phyloP scores from a whole-genome alignment of 345 rosid species.

The Eucalyptus brandiana region DNA sequence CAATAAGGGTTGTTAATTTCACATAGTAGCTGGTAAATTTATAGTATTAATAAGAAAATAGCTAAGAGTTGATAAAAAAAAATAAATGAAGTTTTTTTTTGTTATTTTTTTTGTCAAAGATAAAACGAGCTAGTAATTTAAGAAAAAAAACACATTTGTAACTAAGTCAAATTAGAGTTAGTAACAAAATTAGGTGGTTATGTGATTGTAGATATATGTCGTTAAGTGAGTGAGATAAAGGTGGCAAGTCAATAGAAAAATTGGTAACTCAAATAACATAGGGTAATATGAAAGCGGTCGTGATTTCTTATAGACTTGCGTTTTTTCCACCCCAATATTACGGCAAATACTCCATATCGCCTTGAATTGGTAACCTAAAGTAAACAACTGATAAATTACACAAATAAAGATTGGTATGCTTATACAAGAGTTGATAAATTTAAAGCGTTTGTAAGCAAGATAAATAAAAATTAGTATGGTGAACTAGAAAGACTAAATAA shows the following conservation, averaged over 20 bases:
- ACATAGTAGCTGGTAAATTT: not conserved
- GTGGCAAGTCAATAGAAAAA: not conserved
- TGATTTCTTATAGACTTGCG: not conserved
- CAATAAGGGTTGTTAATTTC: not conserved
- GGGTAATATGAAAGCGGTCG: not conserved
- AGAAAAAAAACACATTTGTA: not conserved
- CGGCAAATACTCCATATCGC: not conserved
- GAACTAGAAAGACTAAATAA: not conserved
- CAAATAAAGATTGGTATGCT: not conserved
- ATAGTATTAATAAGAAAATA: no score
- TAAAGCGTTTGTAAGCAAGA: fast-evolving
- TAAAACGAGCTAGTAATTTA: not conserved
- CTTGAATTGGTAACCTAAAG: not conserved
- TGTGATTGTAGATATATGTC: not conserved
- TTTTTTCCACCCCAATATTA: not conserved
- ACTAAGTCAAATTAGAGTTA: not conserved
- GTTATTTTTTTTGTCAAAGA: not conserved
- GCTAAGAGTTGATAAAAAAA: not conserved
- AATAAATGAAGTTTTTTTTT: fast-evolving
- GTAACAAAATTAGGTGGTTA: not conserved
- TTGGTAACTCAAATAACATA: not conserved
- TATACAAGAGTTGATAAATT: not conserved
- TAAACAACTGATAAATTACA: not conserved
- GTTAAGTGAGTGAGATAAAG: not conserved
- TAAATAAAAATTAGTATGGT: not conserved